These are phyloP conservation scores for Phialophora verrucosa DNA, from an alignment of 2,329 filamentous ascomycete species.

Conservation along the genomic window DNA sequence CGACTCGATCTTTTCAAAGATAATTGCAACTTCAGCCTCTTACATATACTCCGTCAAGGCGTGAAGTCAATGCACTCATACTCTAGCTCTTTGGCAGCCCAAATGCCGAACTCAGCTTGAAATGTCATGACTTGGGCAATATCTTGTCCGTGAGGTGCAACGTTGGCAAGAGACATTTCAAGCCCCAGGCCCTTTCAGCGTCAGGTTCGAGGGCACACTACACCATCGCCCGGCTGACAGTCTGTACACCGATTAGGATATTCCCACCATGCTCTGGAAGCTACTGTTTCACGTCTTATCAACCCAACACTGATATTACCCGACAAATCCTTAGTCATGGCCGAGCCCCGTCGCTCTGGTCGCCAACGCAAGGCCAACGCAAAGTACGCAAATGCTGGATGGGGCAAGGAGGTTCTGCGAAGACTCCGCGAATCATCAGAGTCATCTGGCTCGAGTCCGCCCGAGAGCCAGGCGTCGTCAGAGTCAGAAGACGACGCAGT, in stretches of 20 bases:
- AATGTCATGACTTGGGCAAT: background rate
- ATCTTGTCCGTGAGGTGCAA: background rate
- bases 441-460: constrained; percentile 33
- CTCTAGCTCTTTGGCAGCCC: background rate
- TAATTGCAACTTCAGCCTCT: background rate
- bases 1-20: background rate
- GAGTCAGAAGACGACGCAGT: constrained; percentile 3
- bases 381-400: constrained; percentile 35
- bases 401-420: constrained; percentile 36
- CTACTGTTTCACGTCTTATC: background rate
- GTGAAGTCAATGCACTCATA: background rate
- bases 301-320: background rate
- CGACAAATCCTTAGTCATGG: constrained; percentile 12
- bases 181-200: background rate
- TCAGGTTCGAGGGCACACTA: background rate
- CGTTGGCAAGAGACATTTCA: no score
- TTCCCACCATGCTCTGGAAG: background rate
- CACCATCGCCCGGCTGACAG: background rate
- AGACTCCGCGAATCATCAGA: constrained; percentile 34
- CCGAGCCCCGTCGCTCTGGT: constrained; percentile 33
- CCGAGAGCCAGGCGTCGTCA: constrained; percentile 6
- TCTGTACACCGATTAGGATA: background rate
- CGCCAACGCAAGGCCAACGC: constrained; percentile 37
- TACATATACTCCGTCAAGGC: background rate
- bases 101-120: background rate